These are phyloP conservation scores for Flaveria linearis DNA, from an alignment of 129 eudicot genomes.

Conservation along the genomic window DNA sequence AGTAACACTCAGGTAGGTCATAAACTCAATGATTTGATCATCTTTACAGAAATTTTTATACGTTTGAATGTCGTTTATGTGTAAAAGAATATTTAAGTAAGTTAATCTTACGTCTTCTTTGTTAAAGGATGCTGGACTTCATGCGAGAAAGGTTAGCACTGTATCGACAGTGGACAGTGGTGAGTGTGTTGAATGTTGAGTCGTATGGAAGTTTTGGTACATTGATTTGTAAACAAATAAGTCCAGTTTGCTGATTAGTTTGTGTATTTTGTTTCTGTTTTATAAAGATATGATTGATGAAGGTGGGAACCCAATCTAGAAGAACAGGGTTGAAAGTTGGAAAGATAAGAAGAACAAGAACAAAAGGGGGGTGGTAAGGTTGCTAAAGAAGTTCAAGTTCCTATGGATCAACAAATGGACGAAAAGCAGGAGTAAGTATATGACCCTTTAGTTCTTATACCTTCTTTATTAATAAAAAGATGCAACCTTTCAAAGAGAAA, in stretches of 20 bases:
- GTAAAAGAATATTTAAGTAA: not conserved
- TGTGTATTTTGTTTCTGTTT: conserved; percentile 2
- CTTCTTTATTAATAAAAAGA: not conserved
- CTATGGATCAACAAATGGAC: conserved; percentile 85
- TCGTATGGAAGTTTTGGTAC: not conserved
- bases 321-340: conserved; percentile 95
- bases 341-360: conserved; percentile 90
- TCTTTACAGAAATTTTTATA: not conserved
- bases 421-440: conserved; percentile 63
- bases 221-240: not conserved
- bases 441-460: not conserved
- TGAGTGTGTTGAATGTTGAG: conserved; percentile 40
- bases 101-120: conserved; percentile 12
- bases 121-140: conserved; percentile 74
- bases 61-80: not conserved
- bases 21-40: conserved; percentile 8
- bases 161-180: conserved; percentile 93
- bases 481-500: not conserved
- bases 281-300: conserved; percentile 62
- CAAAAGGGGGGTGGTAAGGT: conserved; percentile 54
- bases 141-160: conserved; percentile 81
- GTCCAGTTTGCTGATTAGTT: not conserved
- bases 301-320: conserved; percentile 93
- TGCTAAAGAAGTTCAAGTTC: conserved; percentile 66
- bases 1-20: conserved; percentile 54